Conservation (phyloP, 257 asterid genomes). For the Ophiorrhiza pumila region DNA sequence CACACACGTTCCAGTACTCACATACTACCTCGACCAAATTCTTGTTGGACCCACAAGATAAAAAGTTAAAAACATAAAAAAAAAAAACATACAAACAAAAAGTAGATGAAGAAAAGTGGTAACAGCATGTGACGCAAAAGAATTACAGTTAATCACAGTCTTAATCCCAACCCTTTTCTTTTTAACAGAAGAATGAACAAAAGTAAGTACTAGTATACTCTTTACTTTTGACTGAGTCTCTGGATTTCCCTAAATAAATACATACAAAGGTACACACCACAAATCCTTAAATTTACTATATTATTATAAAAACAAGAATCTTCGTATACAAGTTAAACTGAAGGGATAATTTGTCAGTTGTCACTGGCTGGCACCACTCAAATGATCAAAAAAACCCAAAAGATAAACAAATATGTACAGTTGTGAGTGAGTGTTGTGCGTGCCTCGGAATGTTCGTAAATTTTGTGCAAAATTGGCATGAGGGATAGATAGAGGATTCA, state of each 20-base stretch:
- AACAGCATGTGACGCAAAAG: constrained; percentile 4
- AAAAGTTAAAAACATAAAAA: neutral
- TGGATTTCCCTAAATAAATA: neutral
- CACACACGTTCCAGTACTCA: constrained; percentile 21
- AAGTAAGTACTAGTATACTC: neutral
- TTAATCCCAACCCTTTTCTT: constrained; percentile 8
- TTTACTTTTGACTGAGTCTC: constrained; percentile 14
- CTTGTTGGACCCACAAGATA: constrained; percentile 3
- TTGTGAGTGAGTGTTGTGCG: constrained; percentile 30
- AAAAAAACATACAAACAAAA: neutral
- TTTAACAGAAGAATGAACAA: constrained; percentile 1
- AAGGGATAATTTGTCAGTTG: constrained; percentile 14
- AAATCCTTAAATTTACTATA: neutral
- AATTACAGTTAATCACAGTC: constrained; percentile 18
- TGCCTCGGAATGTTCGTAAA: constrained; percentile 50
- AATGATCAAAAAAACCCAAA: constrained; percentile 8
- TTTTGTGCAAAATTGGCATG: constrained; percentile 6
- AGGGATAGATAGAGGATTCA: neutral
- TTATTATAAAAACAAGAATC: too few relatives aligned
- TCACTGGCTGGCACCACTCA: neutral
- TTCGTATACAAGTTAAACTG: constrained; percentile 7
- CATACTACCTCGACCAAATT: constrained; percentile 17
- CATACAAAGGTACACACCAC: neutral
- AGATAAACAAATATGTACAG: constrained; percentile 14
- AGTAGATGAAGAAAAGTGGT: neutral